Percentiles rank a stretch among this genome's conserved stretches.
phyloP scores from a whole-genome alignment of 768 basidiomycete genomes.

The Hypholoma sublateritium region DNA sequence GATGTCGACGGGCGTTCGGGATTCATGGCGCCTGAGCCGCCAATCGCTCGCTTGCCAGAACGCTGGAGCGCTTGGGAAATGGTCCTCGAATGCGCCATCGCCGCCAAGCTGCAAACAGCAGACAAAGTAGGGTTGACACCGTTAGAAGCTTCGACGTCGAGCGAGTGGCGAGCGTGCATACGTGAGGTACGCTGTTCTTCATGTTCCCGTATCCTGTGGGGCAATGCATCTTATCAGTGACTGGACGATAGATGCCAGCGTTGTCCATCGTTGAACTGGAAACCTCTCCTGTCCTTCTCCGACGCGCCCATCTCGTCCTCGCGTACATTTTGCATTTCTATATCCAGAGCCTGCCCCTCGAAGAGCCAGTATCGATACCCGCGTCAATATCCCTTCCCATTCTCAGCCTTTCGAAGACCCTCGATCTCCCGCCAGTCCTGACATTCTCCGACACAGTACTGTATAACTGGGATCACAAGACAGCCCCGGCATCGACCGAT shows the following conservation, averaged over 20 bases:
- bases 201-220: not conserved
- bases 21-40: constrained; percentile 84
- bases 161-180: constrained; percentile 54
- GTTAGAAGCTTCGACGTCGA: constrained; percentile 43
- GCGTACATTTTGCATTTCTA: constrained; percentile 81
- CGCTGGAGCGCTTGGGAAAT: constrained; percentile 77
- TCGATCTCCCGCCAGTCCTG: constrained; percentile 85
- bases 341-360: constrained; percentile 62
- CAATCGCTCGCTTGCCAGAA: constrained; percentile 57
- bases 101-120: constrained; percentile 54
- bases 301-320: constrained; percentile 77
- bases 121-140: constrained; percentile 44
- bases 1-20: constrained; percentile 91
- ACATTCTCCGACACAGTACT: constrained; percentile 94
- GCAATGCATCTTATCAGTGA: too few species aligned
- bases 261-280: constrained; percentile 46
- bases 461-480: constrained; percentile 72
- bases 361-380: constrained; percentile 64
- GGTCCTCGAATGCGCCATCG: constrained; percentile 49
- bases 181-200: constrained; percentile 39
- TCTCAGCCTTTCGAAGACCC: constrained; percentile 62
- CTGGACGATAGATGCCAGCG: constrained; percentile 46
- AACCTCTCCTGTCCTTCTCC: constrained; percentile 57
- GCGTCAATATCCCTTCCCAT: constrained; percentile 74
- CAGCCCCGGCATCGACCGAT: constrained; percentile 23